Conservation (phyloP, 169 alveolate genomes). For the Plasmodium fragile region DNA sequence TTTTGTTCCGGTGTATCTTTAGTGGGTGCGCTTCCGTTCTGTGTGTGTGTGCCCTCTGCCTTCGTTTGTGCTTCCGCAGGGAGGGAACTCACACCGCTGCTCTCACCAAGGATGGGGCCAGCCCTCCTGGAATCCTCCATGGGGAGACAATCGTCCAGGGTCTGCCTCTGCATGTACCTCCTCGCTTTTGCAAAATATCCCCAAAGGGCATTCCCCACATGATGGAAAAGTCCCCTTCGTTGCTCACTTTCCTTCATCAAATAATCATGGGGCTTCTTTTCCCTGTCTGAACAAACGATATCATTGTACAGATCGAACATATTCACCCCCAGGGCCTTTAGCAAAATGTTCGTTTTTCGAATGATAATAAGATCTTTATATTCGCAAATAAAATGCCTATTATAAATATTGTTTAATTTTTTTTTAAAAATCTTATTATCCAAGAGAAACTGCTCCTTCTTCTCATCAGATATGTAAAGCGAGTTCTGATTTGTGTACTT, state of each 20-base stretch:
- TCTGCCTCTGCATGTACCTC: neutral
- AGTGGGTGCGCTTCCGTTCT: neutral
- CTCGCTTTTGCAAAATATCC: neutral
- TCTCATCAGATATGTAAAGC: constrained; percentile 49
- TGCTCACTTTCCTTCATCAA: constrained; percentile 55
- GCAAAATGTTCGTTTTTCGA: constrained; percentile 64
- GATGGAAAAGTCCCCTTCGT: constrained; percentile 12
- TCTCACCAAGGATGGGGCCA: neutral
- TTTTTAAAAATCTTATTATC: constrained; percentile 62
- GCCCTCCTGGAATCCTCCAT: neutral
- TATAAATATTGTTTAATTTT: constrained; percentile 72
- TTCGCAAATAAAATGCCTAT: constrained; percentile 77
- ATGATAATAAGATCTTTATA: constrained; percentile 65
- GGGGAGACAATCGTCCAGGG: neutral
- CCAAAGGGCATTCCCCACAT: constrained; percentile 6
- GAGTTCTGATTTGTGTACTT: constrained; percentile 74
- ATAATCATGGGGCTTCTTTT: constrained; percentile 73
- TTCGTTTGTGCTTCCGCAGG: neutral
- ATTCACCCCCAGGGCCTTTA: constrained; percentile 63
- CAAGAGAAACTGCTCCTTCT: constrained; percentile 44
- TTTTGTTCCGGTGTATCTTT: neutral
- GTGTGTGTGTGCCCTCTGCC: neutral
- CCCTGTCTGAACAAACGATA: constrained; percentile 62
- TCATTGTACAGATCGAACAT: constrained; percentile 74
- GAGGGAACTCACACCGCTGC: neutral